These are phyloP conservation scores for Paramecium caudatum DNA, from an alignment of 73 alveolate genomes.

Conservation along the genomic window DNA sequence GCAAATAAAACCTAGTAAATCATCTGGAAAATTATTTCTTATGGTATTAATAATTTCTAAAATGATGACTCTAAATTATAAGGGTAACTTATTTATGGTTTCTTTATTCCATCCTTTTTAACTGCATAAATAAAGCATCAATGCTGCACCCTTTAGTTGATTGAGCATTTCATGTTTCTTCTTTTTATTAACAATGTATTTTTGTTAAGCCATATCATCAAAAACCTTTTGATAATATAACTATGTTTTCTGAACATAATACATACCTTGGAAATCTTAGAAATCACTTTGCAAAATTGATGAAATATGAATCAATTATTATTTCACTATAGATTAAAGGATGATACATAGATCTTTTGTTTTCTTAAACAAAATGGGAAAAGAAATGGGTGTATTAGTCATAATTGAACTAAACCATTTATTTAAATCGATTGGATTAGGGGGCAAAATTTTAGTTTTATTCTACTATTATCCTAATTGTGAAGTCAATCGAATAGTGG, in stretches of 20 bases:
- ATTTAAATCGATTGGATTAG: conserved; percentile 56
- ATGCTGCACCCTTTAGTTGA: conserved; percentile 16
- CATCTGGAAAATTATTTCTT: conserved; percentile 52
- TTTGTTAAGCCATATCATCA: background rate
- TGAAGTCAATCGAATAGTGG: background rate
- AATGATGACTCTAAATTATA: conserved; percentile 6
- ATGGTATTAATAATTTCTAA: conserved; percentile 6
- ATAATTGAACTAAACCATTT: conserved; percentile 52
- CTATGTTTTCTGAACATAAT: background rate
- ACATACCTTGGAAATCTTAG: conserved; percentile 41
- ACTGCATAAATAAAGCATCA: conserved; percentile 28
- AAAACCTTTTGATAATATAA: conserved; percentile 52
- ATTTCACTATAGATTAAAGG: conserved; percentile 17
- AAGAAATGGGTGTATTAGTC: conserved; percentile 62
- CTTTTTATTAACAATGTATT: background rate
- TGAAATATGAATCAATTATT: conserved; percentile 35
- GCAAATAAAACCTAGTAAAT: background rate
- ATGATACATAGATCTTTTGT: conserved; percentile 70
- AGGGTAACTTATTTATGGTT: background rate
- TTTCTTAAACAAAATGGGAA: conserved; percentile 71
- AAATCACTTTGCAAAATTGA: conserved; percentile 39
- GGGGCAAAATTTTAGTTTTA: conserved; percentile 11
- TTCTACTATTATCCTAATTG: conserved; percentile 1
- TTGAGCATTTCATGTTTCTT: background rate
- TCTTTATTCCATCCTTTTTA: conserved; percentile 42